Evolutionary conservation across 345 rosid genomes (phyloP).

Genomic region (Corchorus olitorius): DNA sequence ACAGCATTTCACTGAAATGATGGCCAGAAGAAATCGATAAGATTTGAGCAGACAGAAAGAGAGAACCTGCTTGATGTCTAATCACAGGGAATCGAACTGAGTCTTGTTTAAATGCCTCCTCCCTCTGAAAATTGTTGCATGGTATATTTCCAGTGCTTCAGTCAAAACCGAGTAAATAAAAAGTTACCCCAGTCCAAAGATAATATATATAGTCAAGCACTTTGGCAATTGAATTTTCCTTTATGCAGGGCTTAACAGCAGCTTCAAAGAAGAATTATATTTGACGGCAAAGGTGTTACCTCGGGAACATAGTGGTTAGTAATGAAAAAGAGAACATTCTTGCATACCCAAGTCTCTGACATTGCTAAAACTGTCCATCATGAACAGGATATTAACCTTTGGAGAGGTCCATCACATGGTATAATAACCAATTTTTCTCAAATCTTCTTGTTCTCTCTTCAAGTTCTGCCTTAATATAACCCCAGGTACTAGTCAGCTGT

Average conservation of each 20-base stretch:
- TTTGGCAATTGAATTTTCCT: not conserved
- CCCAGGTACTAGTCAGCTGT: slow-evolving; percentile 16
- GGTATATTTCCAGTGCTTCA: not conserved
- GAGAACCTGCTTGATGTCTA: not conserved
- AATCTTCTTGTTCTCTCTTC: not conserved
- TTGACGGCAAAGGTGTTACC: not conserved
- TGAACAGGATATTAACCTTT: not conserved
- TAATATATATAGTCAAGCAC: not conserved
- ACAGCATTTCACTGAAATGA: not conserved
- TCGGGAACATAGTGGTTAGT: not conserved
- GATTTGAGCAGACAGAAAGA: not conserved
- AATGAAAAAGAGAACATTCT: not conserved
- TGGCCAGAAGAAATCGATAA: not conserved
- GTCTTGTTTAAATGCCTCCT: not conserved
- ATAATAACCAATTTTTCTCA: not conserved
- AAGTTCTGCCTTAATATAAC: not conserved
- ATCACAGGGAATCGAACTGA: not conserved
- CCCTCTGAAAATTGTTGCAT: not conserved
- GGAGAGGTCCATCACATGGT: not conserved
- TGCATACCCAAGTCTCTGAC: not conserved
- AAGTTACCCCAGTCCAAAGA: not conserved
- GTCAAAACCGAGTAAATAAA: not conserved
- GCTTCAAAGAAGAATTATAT: not conserved
- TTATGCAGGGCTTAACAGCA: not conserved
- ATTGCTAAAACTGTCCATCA: not conserved